Base-by-base conservation (phyloP, 2,329 filamentous ascomycete species). In the Aspergillus flavus region DNA sequence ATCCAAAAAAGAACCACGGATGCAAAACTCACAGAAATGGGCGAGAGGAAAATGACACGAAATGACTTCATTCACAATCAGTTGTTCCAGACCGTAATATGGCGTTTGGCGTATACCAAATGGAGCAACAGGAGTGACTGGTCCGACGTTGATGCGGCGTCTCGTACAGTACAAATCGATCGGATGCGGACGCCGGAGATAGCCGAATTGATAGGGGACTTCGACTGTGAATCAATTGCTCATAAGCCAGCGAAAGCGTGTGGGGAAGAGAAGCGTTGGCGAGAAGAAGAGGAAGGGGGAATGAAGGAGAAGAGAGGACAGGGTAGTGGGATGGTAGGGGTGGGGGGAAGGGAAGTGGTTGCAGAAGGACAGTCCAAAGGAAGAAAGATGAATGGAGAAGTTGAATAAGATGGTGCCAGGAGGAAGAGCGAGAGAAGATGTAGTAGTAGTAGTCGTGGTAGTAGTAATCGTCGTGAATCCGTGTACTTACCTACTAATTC, bases 181-280 rank as follows among this genome's bases (percentile, higher is more conserved):
- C 71, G 72, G 72, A 48, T 50, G 57, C 59, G 50, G 45, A 62
- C 58, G 65, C 71, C 70, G 66, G 63, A 71, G 73, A 71, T 73
- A 75, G 67, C 68, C 68, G 70, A 70, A 39, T 57, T 36, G 52
- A 55, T 55, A 39, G 46, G 55, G 19, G 19, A 52, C 34, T 32
- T 52, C 3, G 16, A n/a, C 28, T 52, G 61, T 39, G 65, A 61
- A n/a, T 64, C 68, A 71, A 74, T 71, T 72, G 68, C 61, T 67
- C 68, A 71, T 72, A 71, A 64, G 68, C 41, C 61, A 46, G 61
- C 30, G 53, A 58, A 58, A 55, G 26, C 26, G 46, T 48, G 11
- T 52, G 28, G 19, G 28, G 16, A n/a, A 34, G 19, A n/a, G 45
- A 23, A 23, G 19, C 11, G 43, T 46, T 46, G 43, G 43, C 19